Conservation (phyloP, 1,139 yeast species). For the Blastobotrys aristatus region DNA sequence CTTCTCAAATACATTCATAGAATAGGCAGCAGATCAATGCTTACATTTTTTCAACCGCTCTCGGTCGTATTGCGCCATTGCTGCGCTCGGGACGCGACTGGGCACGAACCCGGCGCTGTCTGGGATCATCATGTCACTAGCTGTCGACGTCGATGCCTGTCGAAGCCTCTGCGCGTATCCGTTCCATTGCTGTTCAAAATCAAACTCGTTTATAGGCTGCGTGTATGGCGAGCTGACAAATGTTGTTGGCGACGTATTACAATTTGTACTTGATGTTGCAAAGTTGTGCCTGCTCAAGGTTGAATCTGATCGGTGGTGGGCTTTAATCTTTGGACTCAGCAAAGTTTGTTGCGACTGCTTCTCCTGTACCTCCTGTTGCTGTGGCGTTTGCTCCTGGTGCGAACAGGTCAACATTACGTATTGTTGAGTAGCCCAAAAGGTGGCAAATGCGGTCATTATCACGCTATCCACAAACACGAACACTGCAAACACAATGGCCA, state of each 20-base stretch:
- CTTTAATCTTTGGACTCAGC: constrained; percentile 4
- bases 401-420: neutral
- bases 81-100: constrained; percentile 1
- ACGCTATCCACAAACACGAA: neutral
- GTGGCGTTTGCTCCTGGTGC: neutral
- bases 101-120: constrained; percentile 13
- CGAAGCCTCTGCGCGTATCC: no score
- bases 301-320: constrained; percentile 12
- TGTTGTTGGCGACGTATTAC: no score
- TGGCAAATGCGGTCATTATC: constrained; percentile 1
- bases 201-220: no score
- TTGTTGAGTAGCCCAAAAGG: constrained; percentile 4
- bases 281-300: neutral
- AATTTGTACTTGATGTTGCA: no score
- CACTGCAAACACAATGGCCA: neutral
- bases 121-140: neutral
- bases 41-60: no score
- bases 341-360: constrained; percentile 9
- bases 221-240: no score
- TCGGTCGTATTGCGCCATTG: constrained; percentile 8
- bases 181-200: no score
- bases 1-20: no score
- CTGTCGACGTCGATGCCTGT: neutral
- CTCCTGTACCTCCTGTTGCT: neutral
- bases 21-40: no score